A percentile compares a stretch with the other conserved stretches of the same genome.
Conservation (phyloP, 2,329 filamentous ascomycete genomes). For the Trichoderma sp. region DNA sequence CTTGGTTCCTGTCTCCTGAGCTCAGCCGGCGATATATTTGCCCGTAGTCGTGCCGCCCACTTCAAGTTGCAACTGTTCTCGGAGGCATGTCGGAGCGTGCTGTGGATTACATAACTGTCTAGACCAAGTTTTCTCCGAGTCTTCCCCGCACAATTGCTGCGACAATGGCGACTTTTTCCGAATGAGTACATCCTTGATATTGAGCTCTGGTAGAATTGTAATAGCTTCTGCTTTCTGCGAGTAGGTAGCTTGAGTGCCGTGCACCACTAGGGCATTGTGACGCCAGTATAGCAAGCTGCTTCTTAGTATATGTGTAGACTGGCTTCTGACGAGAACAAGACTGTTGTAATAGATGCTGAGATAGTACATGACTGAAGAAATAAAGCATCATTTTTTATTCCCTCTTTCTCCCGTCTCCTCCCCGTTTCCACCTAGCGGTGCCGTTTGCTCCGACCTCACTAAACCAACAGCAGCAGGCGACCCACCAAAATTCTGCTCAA, state of each 20-base stretch:
- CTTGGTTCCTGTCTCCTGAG: no score
- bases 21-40: constrained; percentile 3
- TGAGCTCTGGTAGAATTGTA: no score
- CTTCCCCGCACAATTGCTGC: constrained; percentile 8
- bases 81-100: constrained; percentile 4
- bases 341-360: no score
- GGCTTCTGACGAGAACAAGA: not conserved
- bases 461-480: constrained; percentile 4
- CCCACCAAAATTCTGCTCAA: constrained; percentile 27
- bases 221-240: no score
- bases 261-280: no score
- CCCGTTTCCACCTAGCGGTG: constrained; percentile 7
- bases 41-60: not conserved
- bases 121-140: constrained; percentile 7
- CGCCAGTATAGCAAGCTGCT: no score
- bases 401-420: not conserved
- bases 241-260: no score
- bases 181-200: no score
- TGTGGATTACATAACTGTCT: not conserved
- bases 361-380: no score
- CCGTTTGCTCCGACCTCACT: constrained; percentile 8
- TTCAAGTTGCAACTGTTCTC: not conserved
- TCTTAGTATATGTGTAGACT: no score
- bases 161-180: not conserved
- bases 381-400: not conserved